Percentiles rank a stretch among this genome's conserved stretches.
Evolutionary conservation across 148 eudicot species (phyloP).

Genomic region (Polygonum aviculare): DNA sequence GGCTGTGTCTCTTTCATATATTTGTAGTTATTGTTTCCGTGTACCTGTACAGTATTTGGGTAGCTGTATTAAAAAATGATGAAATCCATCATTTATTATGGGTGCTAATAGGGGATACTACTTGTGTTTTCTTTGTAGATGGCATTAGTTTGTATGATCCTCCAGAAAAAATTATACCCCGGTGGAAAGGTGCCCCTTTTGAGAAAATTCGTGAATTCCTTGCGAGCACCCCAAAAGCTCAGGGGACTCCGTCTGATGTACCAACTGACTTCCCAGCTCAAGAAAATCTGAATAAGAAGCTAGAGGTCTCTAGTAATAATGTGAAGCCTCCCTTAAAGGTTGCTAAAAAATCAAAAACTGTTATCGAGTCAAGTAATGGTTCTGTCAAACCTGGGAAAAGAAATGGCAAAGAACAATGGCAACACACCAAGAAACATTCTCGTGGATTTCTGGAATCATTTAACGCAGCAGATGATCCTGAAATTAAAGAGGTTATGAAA

Average conservation of each 20-base stretch:
- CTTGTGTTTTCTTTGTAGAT: slow-evolving; percentile 32
- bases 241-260: slow-evolving; percentile 13
- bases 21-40: neutral
- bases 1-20: neutral
- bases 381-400: slow-evolving; percentile 69
- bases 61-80: neutral
- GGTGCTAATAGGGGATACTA: neutral
- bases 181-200: slow-evolving; percentile 86
- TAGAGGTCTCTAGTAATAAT: slow-evolving; percentile 20
- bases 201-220: slow-evolving; percentile 49
- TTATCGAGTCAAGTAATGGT: slow-evolving; percentile 83
- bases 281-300: slow-evolving; percentile 13
- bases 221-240: slow-evolving; percentile 19
- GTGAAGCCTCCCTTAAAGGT: slow-evolving; percentile 12
- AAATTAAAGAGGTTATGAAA: slow-evolving; percentile 63
- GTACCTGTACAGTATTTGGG: neutral
- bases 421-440: slow-evolving; percentile 92
- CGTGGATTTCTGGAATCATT: slow-evolving; percentile 72
- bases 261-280: slow-evolving; percentile 23
- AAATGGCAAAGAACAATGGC: slow-evolving; percentile 79
- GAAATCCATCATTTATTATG: neutral
- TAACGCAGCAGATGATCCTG: slow-evolving; percentile 77
- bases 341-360: slow-evolving; percentile 39
- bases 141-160: slow-evolving; percentile 90
- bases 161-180: slow-evolving; percentile 77